Base-by-base conservation (phyloP, 192 early-diverging fungal genomes). In the Coemansia sp. region DNA sequence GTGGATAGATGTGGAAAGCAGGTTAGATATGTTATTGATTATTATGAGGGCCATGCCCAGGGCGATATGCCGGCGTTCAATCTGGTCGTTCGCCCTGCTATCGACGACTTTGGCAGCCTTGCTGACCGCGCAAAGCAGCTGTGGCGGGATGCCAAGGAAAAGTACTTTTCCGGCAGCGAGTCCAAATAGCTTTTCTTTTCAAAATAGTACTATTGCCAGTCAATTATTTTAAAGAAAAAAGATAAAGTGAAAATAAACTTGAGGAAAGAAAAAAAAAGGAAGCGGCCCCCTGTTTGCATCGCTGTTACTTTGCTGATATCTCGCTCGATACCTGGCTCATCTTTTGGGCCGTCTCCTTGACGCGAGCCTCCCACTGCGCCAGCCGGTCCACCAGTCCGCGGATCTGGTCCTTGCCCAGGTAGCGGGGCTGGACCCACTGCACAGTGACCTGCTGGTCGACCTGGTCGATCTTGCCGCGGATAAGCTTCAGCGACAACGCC, bases 361-460 rank as follows among this genome's bases (percentile, higher is more conserved):
- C 95, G 47, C 87, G 90, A 28, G 72, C 78, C 53, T 91, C 85
- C 97, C 97, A 99, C 62, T 89, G 89, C 32, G 78, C 83, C 36
- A 99, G 83, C 55, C 89, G 82, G 54, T 92, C 87, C 36, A 85
- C 82, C 83, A 99, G 87, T 27, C 82, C 85, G 62, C 84, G 82
- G 68, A 99, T 95, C 78, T 98, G 95, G 23, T 84, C 82, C 81
- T 82, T 88, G 76, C 93, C 93, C 63, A 99, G 80, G 13, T 95
- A 94, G 70, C 97, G 91, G 20, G 97, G 95, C 79, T 97, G 95
- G 11, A 99, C 97, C 97, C 97, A 98, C 55, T 93, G 87, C 32
- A 99, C 89, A 30, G 82, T 83, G 8, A 99, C 91, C 11, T 89
- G 82, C 61, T 87, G 79, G 29, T 92, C 93, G 22, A 99, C 93